Conservation (phyloP, 352 stramenopile genomes). For the Salisapilia sapeloensis region DNA sequence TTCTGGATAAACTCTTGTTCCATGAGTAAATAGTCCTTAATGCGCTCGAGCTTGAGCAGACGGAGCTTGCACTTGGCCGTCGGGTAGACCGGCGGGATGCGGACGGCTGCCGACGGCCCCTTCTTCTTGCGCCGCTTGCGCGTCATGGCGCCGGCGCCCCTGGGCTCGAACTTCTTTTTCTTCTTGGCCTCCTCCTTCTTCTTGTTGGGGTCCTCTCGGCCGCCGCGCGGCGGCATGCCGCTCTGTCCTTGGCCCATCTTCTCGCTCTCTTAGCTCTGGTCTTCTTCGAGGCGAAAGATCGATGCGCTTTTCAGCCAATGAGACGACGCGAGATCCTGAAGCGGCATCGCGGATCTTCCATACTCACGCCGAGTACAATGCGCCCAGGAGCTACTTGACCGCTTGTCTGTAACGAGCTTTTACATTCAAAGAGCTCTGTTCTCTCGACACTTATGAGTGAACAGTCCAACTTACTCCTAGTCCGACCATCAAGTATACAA, state of each 20-base stretch:
- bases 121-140: constrained; percentile 87
- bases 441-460: too few relatives aligned
- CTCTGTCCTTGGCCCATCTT: constrained; percentile 79
- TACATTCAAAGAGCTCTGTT: too few relatives aligned
- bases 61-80: constrained; percentile 99
- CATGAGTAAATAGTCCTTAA: constrained; percentile 99
- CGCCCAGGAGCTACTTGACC: too few relatives aligned
- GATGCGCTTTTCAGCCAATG: too few relatives aligned
- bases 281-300: constrained; percentile 4
- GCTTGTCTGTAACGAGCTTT: too few relatives aligned
- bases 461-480: too few relatives aligned
- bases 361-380: too few relatives aligned
- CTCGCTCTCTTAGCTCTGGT: background rate
- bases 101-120: constrained; percentile 73
- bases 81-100: constrained; percentile 87
- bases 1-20: constrained; percentile 99
- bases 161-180: constrained; percentile 90
- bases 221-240: constrained; percentile 47
- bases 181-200: constrained; percentile 90
- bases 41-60: constrained; percentile 98
- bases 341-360: background rate
- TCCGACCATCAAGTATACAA: too few relatives aligned
- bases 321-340: background rate
- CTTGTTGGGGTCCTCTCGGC: constrained; percentile 65
- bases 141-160: constrained; percentile 57